Evolutionary conservation across 2,329 filamentous ascomycete genomes (phyloP).

Genomic region (Periconia macrospinosa): DNA sequence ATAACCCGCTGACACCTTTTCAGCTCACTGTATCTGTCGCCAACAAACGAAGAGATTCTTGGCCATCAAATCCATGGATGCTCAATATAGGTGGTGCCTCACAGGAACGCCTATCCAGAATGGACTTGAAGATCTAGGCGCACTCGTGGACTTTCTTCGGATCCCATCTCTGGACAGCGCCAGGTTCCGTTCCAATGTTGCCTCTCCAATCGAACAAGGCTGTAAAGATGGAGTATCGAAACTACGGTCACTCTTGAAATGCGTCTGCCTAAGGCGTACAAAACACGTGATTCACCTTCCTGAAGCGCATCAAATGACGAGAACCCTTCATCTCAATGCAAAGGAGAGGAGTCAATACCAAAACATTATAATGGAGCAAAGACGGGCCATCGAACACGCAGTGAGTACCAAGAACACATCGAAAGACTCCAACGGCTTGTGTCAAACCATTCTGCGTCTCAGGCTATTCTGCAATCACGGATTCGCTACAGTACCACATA

Average conservation of each 20-base stretch:
- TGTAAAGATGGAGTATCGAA: slow-evolving; percentile 4
- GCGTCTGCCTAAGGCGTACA: no score
- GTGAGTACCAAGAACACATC: slow-evolving; percentile 6
- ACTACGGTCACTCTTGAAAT: no score
- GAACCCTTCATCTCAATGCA: no score
- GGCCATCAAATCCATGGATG: slow-evolving; percentile 45
- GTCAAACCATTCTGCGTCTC: slow-evolving; percentile 13
- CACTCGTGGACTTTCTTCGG: slow-evolving; percentile 24
- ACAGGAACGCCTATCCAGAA: slow-evolving; percentile 33
- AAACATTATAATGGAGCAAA: no score
- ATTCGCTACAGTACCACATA: no score
- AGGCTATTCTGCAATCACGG: slow-evolving; percentile 21
- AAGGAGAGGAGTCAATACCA: no score
- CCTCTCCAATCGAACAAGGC: neutral
- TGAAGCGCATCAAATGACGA: no score
- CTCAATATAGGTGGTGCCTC: slow-evolving; percentile 49
- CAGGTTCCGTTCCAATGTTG: slow-evolving; percentile 6
- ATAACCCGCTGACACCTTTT: neutral
- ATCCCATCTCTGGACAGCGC: slow-evolving; percentile 4
- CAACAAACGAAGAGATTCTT: slow-evolving; percentile 12
- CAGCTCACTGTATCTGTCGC: neutral
- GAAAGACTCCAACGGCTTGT: slow-evolving; percentile 8
- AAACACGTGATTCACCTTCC: no score
- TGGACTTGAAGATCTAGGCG: slow-evolving; percentile 44
- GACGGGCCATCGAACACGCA: no score